Base-by-base conservation (phyloP, 805 yeast species). In the Wickerhamiella brachini region DNA sequence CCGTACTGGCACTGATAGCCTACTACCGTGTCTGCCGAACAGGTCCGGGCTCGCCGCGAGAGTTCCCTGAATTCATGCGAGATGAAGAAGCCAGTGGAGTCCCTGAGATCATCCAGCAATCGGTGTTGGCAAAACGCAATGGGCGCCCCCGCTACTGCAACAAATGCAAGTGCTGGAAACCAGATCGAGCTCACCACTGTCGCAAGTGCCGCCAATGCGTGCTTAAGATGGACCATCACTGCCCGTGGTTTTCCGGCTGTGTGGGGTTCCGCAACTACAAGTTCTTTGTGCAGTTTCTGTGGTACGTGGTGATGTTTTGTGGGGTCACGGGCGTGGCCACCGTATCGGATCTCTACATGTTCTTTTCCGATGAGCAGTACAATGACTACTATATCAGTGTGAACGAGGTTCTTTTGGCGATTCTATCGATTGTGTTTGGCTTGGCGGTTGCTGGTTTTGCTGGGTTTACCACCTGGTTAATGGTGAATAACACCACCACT, bases 211-310 rank as follows among this genome's bases (percentile, higher is more conserved):
- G 63, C 23, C 52, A 54, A 20, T 71, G 74, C 50, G 62, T 71
- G 18, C 56, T 71, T 65, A 72, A 55, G 74, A 83, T 65, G 86
- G 89, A 51, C 72, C 84, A 53, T 76, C 76, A 66, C 68, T 94
- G 65, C 75, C 97, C 97, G 0, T 90, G 97, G 97, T 87, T 88
- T 65, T 81, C 95, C 1, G 72, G 79, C 5, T 89, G 97, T 65
- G 77, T 90, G 52, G 97, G 97, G 0, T 83, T 78, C 66, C 68
- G 69, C 26, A 90, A 90, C 66, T 88, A 85, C 56, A 84, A 87
- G 66, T 77, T 71, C 62, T 90, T 89, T 61, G 64, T 86, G 24
- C 95, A 87, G 63, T 83, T 84, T 61, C 65, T 88, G 49, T 45
- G 73, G 6, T 80, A 81, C 59, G 69, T 78, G 2, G 67, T 79